These are phyloP conservation scores for Blastobotrys serpentis DNA, from an alignment of 1,139 yeast species.

Conservation along the genomic window DNA sequence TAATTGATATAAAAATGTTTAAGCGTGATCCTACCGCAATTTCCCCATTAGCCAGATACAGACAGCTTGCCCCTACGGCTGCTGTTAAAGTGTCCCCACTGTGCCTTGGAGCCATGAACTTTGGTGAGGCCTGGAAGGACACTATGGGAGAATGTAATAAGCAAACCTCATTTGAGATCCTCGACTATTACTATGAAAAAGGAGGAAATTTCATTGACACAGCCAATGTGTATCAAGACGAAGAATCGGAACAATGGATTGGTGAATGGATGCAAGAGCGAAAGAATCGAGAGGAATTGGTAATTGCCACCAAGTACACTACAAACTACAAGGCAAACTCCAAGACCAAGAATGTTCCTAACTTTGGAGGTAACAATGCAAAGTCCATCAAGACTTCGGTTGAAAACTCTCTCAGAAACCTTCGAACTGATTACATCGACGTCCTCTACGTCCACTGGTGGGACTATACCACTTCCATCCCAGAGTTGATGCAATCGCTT, in stretches of 20 bases:
- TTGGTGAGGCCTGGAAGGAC: conserved; percentile 30
- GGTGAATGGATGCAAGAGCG: conserved; percentile 27
- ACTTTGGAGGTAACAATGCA: conserved; percentile 22
- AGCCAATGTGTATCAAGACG: conserved; percentile 29
- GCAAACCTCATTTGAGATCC: conserved; percentile 24
- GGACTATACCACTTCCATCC: conserved; percentile 31
- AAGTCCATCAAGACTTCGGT: conserved; percentile 20
- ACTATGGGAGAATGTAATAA: conserved; percentile 26
- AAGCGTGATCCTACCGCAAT: background rate
- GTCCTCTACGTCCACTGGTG: conserved; percentile 29
- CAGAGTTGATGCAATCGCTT: conserved; percentile 30
- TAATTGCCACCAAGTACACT: conserved; percentile 27
- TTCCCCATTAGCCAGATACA: conserved; percentile 7
- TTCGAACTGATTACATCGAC: conserved; percentile 25
- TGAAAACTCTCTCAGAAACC: conserved; percentile 20
- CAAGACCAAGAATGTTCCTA: conserved; percentile 15
- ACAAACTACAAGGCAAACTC: conserved; percentile 15
- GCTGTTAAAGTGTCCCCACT: conserved; percentile 32
- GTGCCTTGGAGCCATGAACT: conserved; percentile 31
- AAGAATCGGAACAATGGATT: conserved; percentile 26
- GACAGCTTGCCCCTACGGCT: conserved; percentile 25
- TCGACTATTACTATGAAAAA: conserved; percentile 26
- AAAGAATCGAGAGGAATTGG: conserved; percentile 23
- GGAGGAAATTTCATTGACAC: conserved; percentile 34
- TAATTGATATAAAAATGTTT: too few relatives aligned